Conservation (phyloP, 2,329 filamentous ascomycete genomes). For the Pseudonectria buxi region DNA sequence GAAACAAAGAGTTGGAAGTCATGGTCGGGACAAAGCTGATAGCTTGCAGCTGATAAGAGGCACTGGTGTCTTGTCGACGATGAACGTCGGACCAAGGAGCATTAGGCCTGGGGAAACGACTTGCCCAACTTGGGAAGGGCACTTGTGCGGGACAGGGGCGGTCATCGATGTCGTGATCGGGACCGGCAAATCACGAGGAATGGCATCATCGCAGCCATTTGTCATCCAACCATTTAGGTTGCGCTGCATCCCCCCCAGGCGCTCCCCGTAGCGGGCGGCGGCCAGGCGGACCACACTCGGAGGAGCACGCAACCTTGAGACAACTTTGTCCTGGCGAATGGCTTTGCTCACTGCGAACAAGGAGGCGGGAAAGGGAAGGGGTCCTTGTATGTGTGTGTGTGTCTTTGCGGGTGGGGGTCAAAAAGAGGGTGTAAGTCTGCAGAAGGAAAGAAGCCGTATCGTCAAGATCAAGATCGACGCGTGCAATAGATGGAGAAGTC, state of each 20-base stretch:
- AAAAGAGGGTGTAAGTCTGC: too few species aligned
- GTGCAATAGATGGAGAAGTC: background rate
- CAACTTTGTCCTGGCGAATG: slow-evolving; percentile 17
- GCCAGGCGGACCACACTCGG: slow-evolving; percentile 15
- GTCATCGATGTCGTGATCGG: slow-evolving; percentile 21
- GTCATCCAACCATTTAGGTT: slow-evolving; percentile 27
- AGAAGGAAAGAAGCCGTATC: too few species aligned
- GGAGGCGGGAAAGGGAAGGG: slow-evolving; percentile 1
- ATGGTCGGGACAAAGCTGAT: slow-evolving; percentile 12
- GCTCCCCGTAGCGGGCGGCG: too few species aligned
- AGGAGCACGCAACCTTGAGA: slow-evolving; percentile 13
- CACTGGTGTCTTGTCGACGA: slow-evolving; percentile 5
- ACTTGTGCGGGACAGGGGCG: slow-evolving; percentile 16
- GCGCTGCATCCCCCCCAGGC: slow-evolving; percentile 7
- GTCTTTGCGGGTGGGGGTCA: too few species aligned
- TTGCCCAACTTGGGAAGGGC: slow-evolving; percentile 21
- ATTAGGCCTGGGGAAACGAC: slow-evolving; percentile 15
- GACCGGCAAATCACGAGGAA: slow-evolving; percentile 48
- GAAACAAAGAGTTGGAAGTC: slow-evolving; percentile 14
- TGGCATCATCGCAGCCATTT: slow-evolving; percentile 52
- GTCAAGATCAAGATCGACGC: background rate
- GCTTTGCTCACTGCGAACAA: slow-evolving; percentile 8
- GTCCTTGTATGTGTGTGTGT: too few species aligned
- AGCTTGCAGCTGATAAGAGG: slow-evolving; percentile 13
- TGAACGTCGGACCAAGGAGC: slow-evolving; percentile 14